Base-by-base conservation (phyloP, 805 yeast species). In the Candida sonorensis region DNA sequence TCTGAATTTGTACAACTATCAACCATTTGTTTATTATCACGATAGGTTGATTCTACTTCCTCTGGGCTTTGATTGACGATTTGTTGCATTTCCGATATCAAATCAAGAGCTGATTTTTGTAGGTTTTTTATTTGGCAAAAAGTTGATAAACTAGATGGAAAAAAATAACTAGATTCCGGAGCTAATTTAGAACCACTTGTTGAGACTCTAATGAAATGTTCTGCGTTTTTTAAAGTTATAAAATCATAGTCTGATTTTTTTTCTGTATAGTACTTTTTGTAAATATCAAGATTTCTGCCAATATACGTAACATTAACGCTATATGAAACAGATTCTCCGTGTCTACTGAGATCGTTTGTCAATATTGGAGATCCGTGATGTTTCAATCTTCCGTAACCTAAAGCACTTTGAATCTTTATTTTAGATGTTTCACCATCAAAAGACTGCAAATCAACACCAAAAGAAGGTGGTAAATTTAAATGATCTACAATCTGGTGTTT, bases 301-400 rank as follows among this genome's bases (percentile, higher is more conserved):
- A 76, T 69, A 27, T 75, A 57, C 34, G 67, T 66, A n/a, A 75
- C 74, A 37, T 69, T 75, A 13, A 77, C 60, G 3, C 71, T 59
- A 45, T 75, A 75, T 18, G 68, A 57, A 11, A 75, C 53, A 24
- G 76, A 69, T 17, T 46, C 44, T 14, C 53, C 67, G 36, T 55
- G 61, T 19, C 55, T 52, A 7, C 63, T 45, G 27, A 63, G 53
- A 52, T 77, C 83, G 10, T 54, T 56, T 3, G 72, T 66, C 34
- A 67, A 49, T 4, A 77, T 51, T 2, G 82, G 81, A 0, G 75
- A 63, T 1, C 81, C 82, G 23, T 62, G 42, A 1, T 56, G 46
- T n/a, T 61, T 59, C 10, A 67, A 44, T 37, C 70, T 66, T 7
- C 80, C 82, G 48, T 75, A 77, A 0, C 82, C 81, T 19, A 73